Conservation (phyloP, 2,329 filamentous ascomycete genomes). For the Nigrospora oryzae region DNA sequence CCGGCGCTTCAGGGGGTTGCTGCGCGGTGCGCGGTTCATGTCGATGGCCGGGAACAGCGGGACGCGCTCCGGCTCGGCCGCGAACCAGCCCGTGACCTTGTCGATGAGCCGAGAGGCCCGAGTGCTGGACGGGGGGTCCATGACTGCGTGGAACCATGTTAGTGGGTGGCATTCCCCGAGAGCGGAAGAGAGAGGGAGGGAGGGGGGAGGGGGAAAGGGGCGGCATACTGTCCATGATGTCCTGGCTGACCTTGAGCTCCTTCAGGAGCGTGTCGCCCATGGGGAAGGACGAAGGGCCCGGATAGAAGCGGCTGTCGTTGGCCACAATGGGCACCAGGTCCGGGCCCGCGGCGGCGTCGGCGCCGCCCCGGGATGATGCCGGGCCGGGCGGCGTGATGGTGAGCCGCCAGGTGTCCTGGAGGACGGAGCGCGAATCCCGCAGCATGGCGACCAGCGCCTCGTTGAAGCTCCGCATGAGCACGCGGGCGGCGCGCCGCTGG, state of each 20-base stretch:
- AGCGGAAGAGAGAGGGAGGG: neutral
- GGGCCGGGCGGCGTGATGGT: neutral
- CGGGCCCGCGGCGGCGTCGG: neutral
- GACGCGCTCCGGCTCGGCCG: slow-evolving; percentile 3
- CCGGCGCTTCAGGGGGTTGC: slow-evolving; percentile 15
- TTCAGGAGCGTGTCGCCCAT: slow-evolving; percentile 29
- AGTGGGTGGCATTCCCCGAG: slow-evolving; percentile 2
- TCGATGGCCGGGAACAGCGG: slow-evolving; percentile 13
- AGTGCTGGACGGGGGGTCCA: neutral
- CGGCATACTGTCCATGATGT: slow-evolving; percentile 16
- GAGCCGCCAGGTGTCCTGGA: neutral
- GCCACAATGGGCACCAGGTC: slow-evolving; percentile 9
- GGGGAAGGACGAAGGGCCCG: slow-evolving; percentile 23
- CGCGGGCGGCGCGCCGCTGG: neutral
- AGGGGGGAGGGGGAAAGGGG: neutral
- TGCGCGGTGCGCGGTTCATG: slow-evolving; percentile 10
- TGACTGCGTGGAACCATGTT: slow-evolving; percentile 3
- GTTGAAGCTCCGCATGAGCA: neutral
- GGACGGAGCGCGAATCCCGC: neutral
- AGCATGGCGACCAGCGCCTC: neutral
- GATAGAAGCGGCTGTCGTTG: slow-evolving; percentile 11
- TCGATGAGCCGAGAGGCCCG: neutral
- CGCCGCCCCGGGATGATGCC: neutral
- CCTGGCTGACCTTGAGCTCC: slow-evolving; percentile 14
- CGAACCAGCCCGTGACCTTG: slow-evolving; percentile 1